Evolutionary conservation across 2,329 filamentous ascomycete species (phyloP), one percentile per base, ranked within the genome.

Genomic region (Calonectria pseudoturangicola): DNA sequence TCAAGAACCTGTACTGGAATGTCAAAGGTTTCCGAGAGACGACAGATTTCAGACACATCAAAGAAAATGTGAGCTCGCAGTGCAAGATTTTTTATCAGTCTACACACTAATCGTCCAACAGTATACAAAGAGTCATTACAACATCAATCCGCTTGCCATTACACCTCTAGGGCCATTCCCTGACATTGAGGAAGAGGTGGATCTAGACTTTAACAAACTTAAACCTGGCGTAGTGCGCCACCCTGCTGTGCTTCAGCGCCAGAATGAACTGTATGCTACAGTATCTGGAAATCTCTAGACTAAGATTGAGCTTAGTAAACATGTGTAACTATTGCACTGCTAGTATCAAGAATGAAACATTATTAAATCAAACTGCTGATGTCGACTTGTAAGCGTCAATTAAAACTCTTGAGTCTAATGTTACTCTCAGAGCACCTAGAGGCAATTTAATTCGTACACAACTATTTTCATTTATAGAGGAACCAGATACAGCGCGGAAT

Each of bases 1-100:
- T 95, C 71, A 86, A 92, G 65, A 87, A 90, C 72, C 82, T 95
- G 66, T 95, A 95, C 81, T 95, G 93, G 93, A 92, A 94, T 76
- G 78, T 81, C 1, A 77, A 77, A 7, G 83, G 83, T 6, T 77
- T 91, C 73, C 86, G 81, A 70, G 88, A 90, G 76, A 91, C 89
- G 18, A 93, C 92, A 0, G 85, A 93, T 73, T 93, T 93, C 75
- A 88, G 83, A 73, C 92, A 93, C 77, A 93, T 93, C 80, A 93
- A 93, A 82, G 92, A 93, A 80, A 93, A 80, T 28, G 79, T 79
- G 64, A 74, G 79, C 51, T 0, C 0, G n/a, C 9, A 8, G 6
- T 2, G 12, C 10, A 18, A 12, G 41, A 5, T 8, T 8, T 9
- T 12, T 30, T 7, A 1, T 43, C 7, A 4, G 2, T 7, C n/a